These are phyloP conservation scores for Tricholoma furcatifolium DNA, from an alignment of 768 basidiomycete genomes.

Conservation along the genomic window DNA sequence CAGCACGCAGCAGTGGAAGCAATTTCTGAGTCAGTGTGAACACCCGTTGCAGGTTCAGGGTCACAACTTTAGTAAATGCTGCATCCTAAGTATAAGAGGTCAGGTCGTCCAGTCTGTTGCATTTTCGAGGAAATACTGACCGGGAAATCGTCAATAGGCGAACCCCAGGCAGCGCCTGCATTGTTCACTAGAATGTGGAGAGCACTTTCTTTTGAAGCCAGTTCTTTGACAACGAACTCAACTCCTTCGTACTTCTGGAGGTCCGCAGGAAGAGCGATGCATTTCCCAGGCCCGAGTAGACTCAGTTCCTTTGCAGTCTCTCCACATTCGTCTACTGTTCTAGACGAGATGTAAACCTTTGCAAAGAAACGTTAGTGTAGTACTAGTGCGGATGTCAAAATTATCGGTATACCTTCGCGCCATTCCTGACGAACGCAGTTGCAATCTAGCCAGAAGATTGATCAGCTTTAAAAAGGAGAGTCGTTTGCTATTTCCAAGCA, in stretches of 20 bases:
- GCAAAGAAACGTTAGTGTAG: not conserved
- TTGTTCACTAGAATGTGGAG: slow-evolving; percentile 66
- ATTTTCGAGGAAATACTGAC: slow-evolving; percentile 26
- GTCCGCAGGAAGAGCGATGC: slow-evolving; percentile 53
- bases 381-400: slow-evolving; percentile 30
- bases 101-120: slow-evolving; percentile 10
- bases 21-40: slow-evolving; percentile 64
- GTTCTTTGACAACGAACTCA: slow-evolving; percentile 47
- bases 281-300: slow-evolving; percentile 50
- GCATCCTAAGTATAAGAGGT: slow-evolving; percentile 38
- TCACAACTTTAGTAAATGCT: slow-evolving; percentile 61
- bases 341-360: slow-evolving; percentile 64
- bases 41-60: slow-evolving; percentile 59
- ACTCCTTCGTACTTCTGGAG: slow-evolving; percentile 54
- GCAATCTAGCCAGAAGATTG: slow-evolving; percentile 44
- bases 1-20: slow-evolving; percentile 53
- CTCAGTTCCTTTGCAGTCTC: slow-evolving; percentile 52
- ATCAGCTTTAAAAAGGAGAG: not conserved
- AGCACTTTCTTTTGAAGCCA: slow-evolving; percentile 48
- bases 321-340: slow-evolving; percentile 50
- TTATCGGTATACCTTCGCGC: slow-evolving; percentile 33
- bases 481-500: not conserved
- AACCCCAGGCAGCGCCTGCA: slow-evolving; percentile 59
- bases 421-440: slow-evolving; percentile 59
- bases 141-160: slow-evolving; percentile 43